These are phyloP conservation scores for Clonostachys chloroleuca DNA, from an alignment of 2,329 filamentous ascomycete species.

Conservation along the genomic window DNA sequence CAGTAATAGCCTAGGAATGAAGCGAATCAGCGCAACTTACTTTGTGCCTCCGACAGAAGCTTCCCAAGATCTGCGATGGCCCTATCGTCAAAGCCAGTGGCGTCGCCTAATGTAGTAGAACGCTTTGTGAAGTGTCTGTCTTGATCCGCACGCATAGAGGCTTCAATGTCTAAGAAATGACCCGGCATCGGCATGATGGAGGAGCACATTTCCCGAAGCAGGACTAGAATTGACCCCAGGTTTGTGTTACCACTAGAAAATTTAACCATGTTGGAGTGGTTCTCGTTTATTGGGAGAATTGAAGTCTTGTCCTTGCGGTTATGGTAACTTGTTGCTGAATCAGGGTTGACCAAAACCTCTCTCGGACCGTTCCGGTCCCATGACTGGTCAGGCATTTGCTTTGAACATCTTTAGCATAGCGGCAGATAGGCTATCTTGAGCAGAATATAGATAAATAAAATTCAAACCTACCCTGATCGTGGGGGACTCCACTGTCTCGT, in stretches of 20 bases:
- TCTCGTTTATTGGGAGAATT: not conserved
- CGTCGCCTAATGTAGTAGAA: too few species aligned
- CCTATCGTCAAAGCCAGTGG: too few species aligned
- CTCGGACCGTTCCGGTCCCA: not conserved
- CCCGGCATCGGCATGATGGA: too few species aligned
- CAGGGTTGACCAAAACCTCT: not conserved
- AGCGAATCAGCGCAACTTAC: too few species aligned
- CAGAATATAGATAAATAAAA: not conserved
- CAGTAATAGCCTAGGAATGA: too few species aligned
- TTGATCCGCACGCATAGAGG: too few species aligned
- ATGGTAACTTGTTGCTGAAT: not conserved
- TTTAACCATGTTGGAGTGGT: not conserved
- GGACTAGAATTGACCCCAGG: too few species aligned
- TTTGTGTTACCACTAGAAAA: not conserved
- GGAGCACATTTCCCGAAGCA: too few species aligned
- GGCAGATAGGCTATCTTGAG: not conserved
- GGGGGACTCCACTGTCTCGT: not conserved
- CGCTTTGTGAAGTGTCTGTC: too few species aligned
- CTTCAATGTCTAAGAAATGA: too few species aligned
- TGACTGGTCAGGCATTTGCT: not conserved
- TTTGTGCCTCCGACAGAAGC: too few species aligned
- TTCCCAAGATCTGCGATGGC: too few species aligned
- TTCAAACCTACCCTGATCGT: not conserved
- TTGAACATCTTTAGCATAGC: not conserved
- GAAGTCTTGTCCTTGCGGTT: not conserved